Evolutionary conservation across 345 rosid species (phyloP).

Genomic region (Excoecaria cochinchinensis): DNA sequence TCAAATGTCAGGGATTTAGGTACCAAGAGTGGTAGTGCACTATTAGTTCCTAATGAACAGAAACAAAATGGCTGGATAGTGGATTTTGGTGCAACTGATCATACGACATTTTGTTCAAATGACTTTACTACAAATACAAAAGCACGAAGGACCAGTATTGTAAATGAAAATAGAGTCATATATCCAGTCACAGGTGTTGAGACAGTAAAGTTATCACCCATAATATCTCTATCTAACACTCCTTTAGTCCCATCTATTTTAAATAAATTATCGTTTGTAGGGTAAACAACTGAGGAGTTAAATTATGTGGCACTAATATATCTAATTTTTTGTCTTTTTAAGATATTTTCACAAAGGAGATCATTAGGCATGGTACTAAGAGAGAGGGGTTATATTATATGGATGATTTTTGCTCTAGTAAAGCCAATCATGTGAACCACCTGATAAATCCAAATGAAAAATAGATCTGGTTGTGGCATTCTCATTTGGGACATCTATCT

Average conservation of each 20-base stretch:
- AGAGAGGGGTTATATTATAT: not conserved
- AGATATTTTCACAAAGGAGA: not conserved
- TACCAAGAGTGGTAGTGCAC: not conserved
- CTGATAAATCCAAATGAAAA: accelerated
- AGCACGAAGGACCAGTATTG: not conserved
- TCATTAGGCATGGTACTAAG: not conserved
- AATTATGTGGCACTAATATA: not conserved
- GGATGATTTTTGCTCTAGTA: not conserved
- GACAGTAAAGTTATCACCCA: not conserved
- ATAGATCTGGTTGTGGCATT: not conserved
- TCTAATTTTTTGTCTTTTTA: not conserved
- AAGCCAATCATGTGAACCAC: not conserved
- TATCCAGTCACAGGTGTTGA: not conserved
- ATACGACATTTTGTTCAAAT: not conserved
- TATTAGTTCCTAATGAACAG: not conserved
- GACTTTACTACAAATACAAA: not conserved
- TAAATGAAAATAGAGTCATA: not conserved
- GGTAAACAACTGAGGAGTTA: not conserved
- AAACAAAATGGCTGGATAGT: not conserved
- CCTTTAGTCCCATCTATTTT: not conserved
- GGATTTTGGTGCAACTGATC: not conserved
- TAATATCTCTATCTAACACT: not conserved
- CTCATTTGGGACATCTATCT: not conserved
- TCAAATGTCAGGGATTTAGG: not conserved
- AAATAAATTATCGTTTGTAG: not conserved